Evolutionary conservation across 495 filamentous ascomycete genomes (phyloP).

Genomic region (Wilcoxina mikolae): DNA sequence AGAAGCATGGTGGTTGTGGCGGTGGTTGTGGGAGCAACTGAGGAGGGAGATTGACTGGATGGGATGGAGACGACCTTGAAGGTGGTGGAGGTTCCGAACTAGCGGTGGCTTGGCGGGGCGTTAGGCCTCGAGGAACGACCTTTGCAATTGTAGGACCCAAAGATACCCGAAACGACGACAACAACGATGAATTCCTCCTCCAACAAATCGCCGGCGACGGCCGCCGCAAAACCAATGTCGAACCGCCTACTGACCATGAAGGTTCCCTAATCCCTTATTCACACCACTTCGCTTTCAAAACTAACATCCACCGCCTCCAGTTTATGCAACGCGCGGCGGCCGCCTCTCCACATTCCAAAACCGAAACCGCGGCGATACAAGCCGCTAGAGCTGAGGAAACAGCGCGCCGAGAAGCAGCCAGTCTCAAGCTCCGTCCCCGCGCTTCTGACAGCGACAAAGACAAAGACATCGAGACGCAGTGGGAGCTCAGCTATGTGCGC

Average conservation of each 20-base stretch:
- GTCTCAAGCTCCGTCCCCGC: slow-evolving; percentile 39
- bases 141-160: neutral
- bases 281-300: slow-evolving; percentile 1
- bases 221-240: slow-evolving; percentile 44
- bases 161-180: neutral
- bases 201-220: neutral
- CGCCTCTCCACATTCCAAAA: slow-evolving; percentile 34
- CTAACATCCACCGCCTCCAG: slow-evolving; percentile 28
- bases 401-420: slow-evolving; percentile 52
- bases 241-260: slow-evolving; percentile 89
- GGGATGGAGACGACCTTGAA: slow-evolving; percentile 6
- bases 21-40: slow-evolving; percentile 8
- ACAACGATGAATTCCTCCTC: neutral
- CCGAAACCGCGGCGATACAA: slow-evolving; percentile 38
- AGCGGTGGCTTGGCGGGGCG: neutral
- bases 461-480: slow-evolving; percentile 70
- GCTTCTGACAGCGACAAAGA: slow-evolving; percentile 30
- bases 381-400: slow-evolving; percentile 63
- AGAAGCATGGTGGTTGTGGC: slow-evolving; percentile 6
- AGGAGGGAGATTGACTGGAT: slow-evolving; percentile 10
- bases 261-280: slow-evolving; percentile 30
- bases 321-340: slow-evolving; percentile 93
- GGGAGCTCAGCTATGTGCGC: slow-evolving; percentile 51
- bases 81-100: neutral
- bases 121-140: neutral